Evolutionary conservation across 2,329 filamentous ascomycete genomes (phyloP).

Genomic region (Huntiella moniliformis): DNA sequence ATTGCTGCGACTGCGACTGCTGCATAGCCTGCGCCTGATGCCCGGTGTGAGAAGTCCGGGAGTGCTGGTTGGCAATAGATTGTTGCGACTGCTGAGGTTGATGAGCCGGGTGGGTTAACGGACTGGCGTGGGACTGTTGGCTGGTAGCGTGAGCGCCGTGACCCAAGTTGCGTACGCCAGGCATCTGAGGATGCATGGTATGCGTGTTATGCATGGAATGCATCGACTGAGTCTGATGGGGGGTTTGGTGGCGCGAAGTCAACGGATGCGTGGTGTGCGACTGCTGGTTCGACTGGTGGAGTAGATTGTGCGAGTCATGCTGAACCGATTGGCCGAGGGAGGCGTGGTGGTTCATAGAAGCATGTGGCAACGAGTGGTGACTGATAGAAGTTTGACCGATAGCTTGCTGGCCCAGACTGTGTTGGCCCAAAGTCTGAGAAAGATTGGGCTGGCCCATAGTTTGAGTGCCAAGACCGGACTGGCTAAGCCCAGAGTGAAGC

Average conservation of each 20-base stretch:
- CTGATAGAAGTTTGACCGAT: constrained; percentile 9
- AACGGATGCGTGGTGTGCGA: constrained; percentile 17
- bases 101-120: constrained; percentile 7
- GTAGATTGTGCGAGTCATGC: constrained; percentile 25
- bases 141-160: constrained; percentile 8
- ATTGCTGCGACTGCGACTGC: constrained; percentile 15
- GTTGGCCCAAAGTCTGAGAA: constrained; percentile 13
- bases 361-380: constrained; percentile 6
- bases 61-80: constrained; percentile 8
- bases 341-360: constrained; percentile 8
- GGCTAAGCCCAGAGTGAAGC: constrained; percentile 15
- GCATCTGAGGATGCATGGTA: constrained; percentile 9
- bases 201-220: constrained; percentile 8
- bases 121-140: constrained; percentile 10
- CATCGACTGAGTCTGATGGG: constrained; percentile 9
- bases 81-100: constrained; percentile 12
- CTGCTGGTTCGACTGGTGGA: constrained; percentile 18
- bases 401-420: constrained; percentile 13
- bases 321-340: constrained; percentile 21
- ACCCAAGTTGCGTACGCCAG: constrained; percentile 5
- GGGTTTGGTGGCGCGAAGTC: constrained; percentile 15
- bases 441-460: constrained; percentile 16
- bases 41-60: constrained; percentile 13
- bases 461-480: constrained; percentile 17
- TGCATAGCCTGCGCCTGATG: constrained; percentile 14